Conservation (phyloP, 2,329 filamentous ascomycete species). For the Coniella lustricola region DNA sequence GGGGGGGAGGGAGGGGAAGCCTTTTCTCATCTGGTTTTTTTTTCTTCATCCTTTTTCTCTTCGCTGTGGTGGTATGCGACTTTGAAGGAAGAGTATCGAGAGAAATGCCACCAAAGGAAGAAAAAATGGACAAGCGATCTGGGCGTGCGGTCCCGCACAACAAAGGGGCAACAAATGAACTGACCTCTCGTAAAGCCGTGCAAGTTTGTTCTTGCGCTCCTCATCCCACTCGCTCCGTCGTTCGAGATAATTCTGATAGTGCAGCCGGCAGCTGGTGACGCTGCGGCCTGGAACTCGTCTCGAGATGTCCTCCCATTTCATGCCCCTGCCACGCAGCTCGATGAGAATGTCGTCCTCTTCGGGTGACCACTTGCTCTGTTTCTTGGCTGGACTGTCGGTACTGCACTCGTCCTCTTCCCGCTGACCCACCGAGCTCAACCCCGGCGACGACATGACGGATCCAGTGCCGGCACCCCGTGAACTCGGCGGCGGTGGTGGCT, state of each 20-base stretch:
- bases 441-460: too few relatives aligned
- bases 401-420: slow-evolving; percentile 48
- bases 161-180: too few relatives aligned
- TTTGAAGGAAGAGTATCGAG: too few relatives aligned
- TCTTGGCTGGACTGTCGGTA: slow-evolving; percentile 70
- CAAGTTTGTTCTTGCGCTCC: slow-evolving; percentile 94
- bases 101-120: too few relatives aligned
- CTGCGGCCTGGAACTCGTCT: slow-evolving; percentile 84
- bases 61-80: too few relatives aligned
- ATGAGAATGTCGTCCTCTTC: slow-evolving; percentile 94
- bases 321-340: slow-evolving; percentile 77
- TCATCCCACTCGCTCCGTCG: slow-evolving; percentile 92
- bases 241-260: slow-evolving; percentile 97
- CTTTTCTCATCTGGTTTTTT: too few relatives aligned
- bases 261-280: slow-evolving; percentile 86
- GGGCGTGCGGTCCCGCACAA: too few relatives aligned
- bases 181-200: slow-evolving; percentile 89
- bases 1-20: too few relatives aligned
- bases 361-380: slow-evolving; percentile 93
- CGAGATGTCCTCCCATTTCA: slow-evolving; percentile 99
- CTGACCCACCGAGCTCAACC: slow-evolving; percentile 28
- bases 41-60: too few relatives aligned
- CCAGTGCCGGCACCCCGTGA: too few relatives aligned
- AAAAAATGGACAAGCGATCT: too few relatives aligned
- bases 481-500: too few relatives aligned